Evolutionary conservation across 306 rosid genomes (phyloP).

Genomic region (Vigna unguiculata): DNA sequence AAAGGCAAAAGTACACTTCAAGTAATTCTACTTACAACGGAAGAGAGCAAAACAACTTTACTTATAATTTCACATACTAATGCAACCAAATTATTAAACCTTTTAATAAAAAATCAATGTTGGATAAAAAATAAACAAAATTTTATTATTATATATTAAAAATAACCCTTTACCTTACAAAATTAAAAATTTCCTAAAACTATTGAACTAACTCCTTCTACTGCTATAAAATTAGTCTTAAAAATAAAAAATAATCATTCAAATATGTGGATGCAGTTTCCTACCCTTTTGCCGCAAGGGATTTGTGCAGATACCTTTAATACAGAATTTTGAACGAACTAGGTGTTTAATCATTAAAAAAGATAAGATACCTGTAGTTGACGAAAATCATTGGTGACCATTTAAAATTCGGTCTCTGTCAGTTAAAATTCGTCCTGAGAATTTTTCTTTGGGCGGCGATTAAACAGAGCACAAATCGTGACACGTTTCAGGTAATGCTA

Average conservation of each 20-base stretch:
- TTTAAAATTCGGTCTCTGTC: neutral
- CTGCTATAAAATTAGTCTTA: neutral
- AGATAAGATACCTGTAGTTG: neutral
- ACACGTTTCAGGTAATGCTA: neutral
- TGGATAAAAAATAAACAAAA: too few species aligned
- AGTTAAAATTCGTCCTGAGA: neutral
- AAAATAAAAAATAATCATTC: neutral
- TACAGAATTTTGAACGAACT: neutral
- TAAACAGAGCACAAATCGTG: neutral
- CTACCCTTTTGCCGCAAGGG: neutral
- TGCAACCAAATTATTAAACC: too few species aligned
- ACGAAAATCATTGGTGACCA: neutral
- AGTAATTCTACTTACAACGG: too few species aligned
- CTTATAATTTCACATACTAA: too few species aligned
- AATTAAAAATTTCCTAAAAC: neutral
- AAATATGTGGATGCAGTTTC: neutral
- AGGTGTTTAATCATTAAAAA: neutral
- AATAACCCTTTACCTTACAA: neutral
- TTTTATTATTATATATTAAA: neutral
- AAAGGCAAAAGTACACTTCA: too few species aligned
- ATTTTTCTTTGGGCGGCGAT: neutral
- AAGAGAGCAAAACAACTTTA: too few species aligned
- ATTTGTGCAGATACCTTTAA: neutral
- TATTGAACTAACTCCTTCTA: neutral
- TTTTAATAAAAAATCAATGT: too few species aligned